phyloP scores from a whole-genome alignment of 768 basidiomycete genomes.

The Naganishia onofrii region DNA sequence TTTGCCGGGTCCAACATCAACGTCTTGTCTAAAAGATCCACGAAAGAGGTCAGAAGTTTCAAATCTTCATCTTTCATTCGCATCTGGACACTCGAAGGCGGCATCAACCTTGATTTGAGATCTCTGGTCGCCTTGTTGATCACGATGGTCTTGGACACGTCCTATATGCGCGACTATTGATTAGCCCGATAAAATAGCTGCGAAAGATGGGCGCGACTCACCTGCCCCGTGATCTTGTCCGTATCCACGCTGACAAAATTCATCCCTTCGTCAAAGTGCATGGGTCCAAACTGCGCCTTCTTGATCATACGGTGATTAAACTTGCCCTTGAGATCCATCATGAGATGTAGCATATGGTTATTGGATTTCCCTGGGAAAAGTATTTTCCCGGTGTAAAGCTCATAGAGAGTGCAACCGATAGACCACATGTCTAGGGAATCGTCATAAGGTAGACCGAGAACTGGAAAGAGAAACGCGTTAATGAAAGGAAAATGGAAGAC shows the following conservation, averaged over 20 bases:
- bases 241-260: conserved; percentile 76
- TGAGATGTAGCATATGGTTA: conserved; percentile 93
- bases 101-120: conserved; percentile 76
- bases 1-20: conserved; percentile 79
- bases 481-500: background rate
- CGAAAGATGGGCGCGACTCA: conserved; percentile 55
- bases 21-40: conserved; percentile 89
- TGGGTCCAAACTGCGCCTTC: conserved; percentile 83
- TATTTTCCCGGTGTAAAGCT: conserved; percentile 85
- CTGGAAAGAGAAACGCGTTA: conserved; percentile 55
- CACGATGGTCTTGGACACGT: conserved; percentile 74
- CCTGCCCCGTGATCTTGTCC: conserved; percentile 77
- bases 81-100: conserved; percentile 61
- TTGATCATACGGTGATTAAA: conserved; percentile 93
- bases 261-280: conserved; percentile 91
- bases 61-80: conserved; percentile 73
- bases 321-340: conserved; percentile 96
- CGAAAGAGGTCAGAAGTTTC: conserved; percentile 72
- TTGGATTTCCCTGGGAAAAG: conserved; percentile 94
- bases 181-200: background rate
- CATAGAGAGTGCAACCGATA: conserved; percentile 83
- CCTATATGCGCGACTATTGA: conserved; percentile 57
- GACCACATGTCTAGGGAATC: conserved; percentile 93
- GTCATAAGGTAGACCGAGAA: conserved; percentile 93
- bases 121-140: conserved; percentile 79